Conservation (phyloP, 805 yeast genomes). For the Ogataea paradorogensis region DNA sequence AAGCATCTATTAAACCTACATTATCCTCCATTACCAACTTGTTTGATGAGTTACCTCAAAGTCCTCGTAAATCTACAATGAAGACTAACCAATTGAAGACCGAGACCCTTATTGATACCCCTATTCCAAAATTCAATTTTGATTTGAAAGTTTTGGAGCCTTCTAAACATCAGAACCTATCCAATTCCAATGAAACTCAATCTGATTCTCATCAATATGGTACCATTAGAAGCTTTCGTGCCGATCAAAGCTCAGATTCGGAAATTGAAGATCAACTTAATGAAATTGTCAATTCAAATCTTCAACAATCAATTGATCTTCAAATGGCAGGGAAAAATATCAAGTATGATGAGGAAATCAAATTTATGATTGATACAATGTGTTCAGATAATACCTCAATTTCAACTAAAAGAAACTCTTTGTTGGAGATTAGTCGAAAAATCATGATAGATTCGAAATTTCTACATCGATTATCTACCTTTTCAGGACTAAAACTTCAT, state of each 20-base stretch:
- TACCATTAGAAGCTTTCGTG: constrained; percentile 27
- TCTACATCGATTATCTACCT: neutral
- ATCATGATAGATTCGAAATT: constrained; percentile 23
- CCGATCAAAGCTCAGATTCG: constrained; percentile 11
- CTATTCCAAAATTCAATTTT: neutral
- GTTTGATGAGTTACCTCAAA: constrained; percentile 10
- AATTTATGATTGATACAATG: constrained; percentile 14
- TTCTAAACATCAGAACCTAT: neutral
- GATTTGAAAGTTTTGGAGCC: neutral
- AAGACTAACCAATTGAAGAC: neutral
- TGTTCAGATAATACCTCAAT: constrained; percentile 12
- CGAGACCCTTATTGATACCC: neutral
- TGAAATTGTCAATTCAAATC: constrained; percentile 9
- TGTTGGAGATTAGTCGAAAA: constrained; percentile 30
- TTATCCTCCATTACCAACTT: neutral
- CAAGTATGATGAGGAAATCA: constrained; percentile 17
- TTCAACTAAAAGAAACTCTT: constrained; percentile 13
- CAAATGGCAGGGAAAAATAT: constrained; percentile 34
- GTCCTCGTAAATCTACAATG: constrained; percentile 4
- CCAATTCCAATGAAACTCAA: neutral
- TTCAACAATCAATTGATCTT: constrained; percentile 29
- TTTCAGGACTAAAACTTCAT: neutral
- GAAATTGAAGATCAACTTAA: constrained; percentile 15
- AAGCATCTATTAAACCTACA: neutral
- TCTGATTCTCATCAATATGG: constrained; percentile 29